Base-by-base conservation (phyloP, 352 stramenopile genomes). In the Pythium folliculosum region DNA sequence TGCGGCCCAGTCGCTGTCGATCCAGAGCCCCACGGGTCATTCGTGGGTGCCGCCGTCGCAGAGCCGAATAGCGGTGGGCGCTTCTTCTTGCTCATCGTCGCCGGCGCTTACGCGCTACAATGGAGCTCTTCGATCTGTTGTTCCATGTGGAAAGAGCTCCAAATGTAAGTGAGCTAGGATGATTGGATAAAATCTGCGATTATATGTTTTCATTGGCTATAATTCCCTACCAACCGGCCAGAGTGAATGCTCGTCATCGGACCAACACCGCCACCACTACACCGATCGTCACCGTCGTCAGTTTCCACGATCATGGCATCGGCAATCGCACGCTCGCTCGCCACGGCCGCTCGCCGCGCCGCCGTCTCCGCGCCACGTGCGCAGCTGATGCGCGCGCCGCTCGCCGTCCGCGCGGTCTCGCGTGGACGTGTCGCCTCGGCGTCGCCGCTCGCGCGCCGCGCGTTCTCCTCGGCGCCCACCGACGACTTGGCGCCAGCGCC, bases 81-180 rank as follows among this genome's bases (percentile, higher is more conserved):
- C 40, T 72, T 72, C 48, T 70, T 60, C 63, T 54, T 57, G 30
- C 51, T 22, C 21, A 23, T 0, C 47, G 63, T 64, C 1, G 45
- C 37, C 6, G 63, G 45, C 63, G 54, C 16, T 19, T 1, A 52
- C 14, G 1, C n/a, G 21, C 27, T 5, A 6, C 5, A 5, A 1
- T 23, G 23, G 53, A 53, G 63, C 54, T 63, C 32, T 63, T 69
- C 63, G 53, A 63, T 69, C 63, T 69, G 63, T 51, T 23, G 40
- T 5, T 30, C 17, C 4, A 16, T 43, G 13, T 12, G 14, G 14
- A 13, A 43, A 12, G 4, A 43, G 37, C 37, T 43, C 14, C 37
- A 17, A 43, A 17, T 16, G 14, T 0, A 4, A 3, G 37, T 9
- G 48, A 32, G 10, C 50, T n/a, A 7, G 7, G 17, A 32, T 54